These are phyloP conservation scores for Plasmodium vivax DNA, from an alignment of 169 alveolate species.

Conservation along the genomic window DNA sequence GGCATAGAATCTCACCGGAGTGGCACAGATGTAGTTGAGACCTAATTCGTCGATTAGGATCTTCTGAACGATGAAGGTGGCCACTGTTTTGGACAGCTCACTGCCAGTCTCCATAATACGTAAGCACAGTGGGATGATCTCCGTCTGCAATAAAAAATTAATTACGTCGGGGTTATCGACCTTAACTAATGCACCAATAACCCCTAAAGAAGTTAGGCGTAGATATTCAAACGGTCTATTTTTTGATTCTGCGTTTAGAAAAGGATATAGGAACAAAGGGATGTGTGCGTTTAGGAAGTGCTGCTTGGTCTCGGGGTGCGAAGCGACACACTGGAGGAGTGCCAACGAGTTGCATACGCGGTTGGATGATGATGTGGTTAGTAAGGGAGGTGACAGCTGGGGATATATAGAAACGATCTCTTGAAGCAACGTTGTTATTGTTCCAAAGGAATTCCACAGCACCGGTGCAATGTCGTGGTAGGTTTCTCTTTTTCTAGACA, in stretches of 20 bases:
- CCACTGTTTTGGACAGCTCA: slow-evolving; percentile 97
- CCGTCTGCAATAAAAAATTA: slow-evolving; percentile 95
- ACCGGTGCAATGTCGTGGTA: slow-evolving; percentile 97
- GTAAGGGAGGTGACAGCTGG: slow-evolving; percentile 93
- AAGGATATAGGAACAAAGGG: slow-evolving; percentile 98
- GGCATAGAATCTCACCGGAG: slow-evolving; percentile 98
- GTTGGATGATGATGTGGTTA: slow-evolving; percentile 94
- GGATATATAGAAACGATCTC: slow-evolving; percentile 92
- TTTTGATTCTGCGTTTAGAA: slow-evolving; percentile 95
- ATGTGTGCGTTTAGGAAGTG: slow-evolving; percentile 97
- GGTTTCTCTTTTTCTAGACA: slow-evolving; percentile 91
- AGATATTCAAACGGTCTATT: slow-evolving; percentile 97
- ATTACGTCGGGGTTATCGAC: slow-evolving; percentile 98
- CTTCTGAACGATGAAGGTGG: slow-evolving; percentile 98
- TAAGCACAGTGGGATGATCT: slow-evolving; percentile 97
- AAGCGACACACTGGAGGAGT: slow-evolving; percentile 98
- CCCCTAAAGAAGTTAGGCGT: slow-evolving; percentile 98
- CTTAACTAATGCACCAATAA: slow-evolving; percentile 99
- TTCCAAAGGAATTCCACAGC: slow-evolving; percentile 98
- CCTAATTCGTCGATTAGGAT: slow-evolving; percentile 97
- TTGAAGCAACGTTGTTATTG: slow-evolving; percentile 95
- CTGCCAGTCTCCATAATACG: slow-evolving; percentile 99
- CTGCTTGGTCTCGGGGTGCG: slow-evolving; percentile 97
- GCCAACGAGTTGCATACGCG: slow-evolving; percentile 98
- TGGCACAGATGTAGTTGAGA: slow-evolving; percentile 95